Evolutionary conservation across 176 grass and related monocot genomes (phyloP).

Genomic region (Zizania latifolia): DNA sequence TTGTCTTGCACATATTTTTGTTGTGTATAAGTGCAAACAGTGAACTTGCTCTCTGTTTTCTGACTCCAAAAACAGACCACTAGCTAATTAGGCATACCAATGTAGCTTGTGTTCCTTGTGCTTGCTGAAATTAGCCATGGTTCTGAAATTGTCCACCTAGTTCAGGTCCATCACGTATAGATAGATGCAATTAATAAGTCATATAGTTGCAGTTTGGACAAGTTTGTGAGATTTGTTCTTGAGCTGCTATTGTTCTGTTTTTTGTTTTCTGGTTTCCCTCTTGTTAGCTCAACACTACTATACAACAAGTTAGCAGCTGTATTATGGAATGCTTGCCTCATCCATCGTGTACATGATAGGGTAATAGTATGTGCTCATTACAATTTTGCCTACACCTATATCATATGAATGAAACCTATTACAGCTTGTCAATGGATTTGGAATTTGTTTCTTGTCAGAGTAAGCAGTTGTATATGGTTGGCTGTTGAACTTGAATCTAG

Average conservation of each 20-base stretch:
- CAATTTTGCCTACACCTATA: too few species aligned
- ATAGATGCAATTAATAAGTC: background rate
- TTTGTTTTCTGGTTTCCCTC: background rate
- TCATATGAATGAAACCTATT: too few species aligned
- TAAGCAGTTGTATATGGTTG: too few species aligned
- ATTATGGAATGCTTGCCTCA: background rate
- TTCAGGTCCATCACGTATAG: background rate
- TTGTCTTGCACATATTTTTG: too few species aligned
- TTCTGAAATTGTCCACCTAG: too few species aligned
- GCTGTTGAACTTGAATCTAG: background rate
- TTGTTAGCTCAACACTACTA: background rate
- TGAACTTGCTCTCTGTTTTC: too few species aligned
- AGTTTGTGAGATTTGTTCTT: background rate
- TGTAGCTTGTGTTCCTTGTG: too few species aligned
- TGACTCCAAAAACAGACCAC: too few species aligned
- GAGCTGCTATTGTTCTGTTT: background rate
- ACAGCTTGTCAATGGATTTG: background rate
- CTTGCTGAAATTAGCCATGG: too few species aligned
- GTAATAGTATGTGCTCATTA: too few species aligned
- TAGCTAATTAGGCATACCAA: too few species aligned
- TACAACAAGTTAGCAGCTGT: background rate
- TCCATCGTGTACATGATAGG: constrained; percentile 10
- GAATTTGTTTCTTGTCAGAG: background rate
- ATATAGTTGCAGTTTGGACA: constrained; percentile 2
- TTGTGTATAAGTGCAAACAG: too few species aligned